Conservation (phyloP, 768 basidiomycete species). For the Chalciporus chontae region DNA sequence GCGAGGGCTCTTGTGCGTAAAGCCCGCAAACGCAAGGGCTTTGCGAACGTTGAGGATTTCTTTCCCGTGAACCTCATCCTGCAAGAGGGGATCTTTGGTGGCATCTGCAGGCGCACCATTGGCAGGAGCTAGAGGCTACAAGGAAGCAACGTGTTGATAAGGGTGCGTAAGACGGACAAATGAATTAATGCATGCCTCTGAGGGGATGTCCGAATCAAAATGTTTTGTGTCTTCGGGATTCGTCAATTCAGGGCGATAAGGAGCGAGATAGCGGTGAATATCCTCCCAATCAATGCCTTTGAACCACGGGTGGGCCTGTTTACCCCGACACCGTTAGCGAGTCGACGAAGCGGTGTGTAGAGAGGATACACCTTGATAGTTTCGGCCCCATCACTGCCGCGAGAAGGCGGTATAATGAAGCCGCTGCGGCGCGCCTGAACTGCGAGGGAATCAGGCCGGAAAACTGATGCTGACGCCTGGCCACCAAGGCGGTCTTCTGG, state of each 20-base stretch:
- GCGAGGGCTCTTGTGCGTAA: conserved; percentile 87
- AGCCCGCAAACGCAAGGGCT: conserved; percentile 85
- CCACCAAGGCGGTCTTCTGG: conserved; percentile 92
- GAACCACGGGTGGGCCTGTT: conserved; percentile 86
- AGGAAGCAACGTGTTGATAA: conserved; percentile 31
- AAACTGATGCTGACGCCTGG: conserved; percentile 61
- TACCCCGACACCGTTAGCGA: conserved; percentile 16
- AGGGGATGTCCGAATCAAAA: conserved; percentile 92
- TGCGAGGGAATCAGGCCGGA: conserved; percentile 75
- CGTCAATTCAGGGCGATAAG: conserved; percentile 83
- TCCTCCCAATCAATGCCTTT: conserved; percentile 85
- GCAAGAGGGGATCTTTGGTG: conserved; percentile 86
- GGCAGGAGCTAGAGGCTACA: conserved; percentile 83
- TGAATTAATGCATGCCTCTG: conserved; percentile 61
- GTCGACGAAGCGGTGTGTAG: conserved; percentile 11
- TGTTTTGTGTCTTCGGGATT: conserved; percentile 88
- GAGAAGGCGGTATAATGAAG: conserved; percentile 51
- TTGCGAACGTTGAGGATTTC: conserved; percentile 89
- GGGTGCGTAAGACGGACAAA: conserved; percentile 19
- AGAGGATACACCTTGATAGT: conserved; percentile 69
- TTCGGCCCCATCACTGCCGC: conserved; percentile 79
- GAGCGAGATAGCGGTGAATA: conserved; percentile 79
- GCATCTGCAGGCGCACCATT: conserved; percentile 81
- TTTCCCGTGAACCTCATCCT: conserved; percentile 80
- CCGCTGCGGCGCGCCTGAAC: conserved; percentile 71